Base-by-base conservation (phyloP, 139 green algal species). In the Gonium pectorale region DNA sequence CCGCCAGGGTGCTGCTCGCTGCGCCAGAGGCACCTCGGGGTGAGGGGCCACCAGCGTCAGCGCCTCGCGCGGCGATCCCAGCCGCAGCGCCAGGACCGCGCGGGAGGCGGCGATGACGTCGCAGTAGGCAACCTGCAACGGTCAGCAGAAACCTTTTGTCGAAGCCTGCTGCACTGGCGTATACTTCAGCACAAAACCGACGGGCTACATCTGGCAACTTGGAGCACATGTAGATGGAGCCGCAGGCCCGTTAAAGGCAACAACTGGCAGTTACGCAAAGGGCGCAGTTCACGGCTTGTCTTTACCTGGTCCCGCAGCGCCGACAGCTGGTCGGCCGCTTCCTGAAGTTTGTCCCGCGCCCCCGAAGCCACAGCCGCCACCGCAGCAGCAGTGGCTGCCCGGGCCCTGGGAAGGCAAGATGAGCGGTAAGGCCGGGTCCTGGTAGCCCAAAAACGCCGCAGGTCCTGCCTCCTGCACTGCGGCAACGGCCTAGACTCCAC, bases 81-180 rank as follows among this genome's bases (percentile, higher is more conserved):
- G 82, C 5, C 68, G 77, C 62, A 91, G 70, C 49, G 85, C 67
- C 38, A 77, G 41, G 29, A 67, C 51, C n/a, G 71, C 87, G 2
- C 82, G 77, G 27, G 81, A 33, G 0, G 83, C 71, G 2, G 88
- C 88, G 71, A 91, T 51, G 44, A 83, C 73, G 51, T 91, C 88
- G 70, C 83, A 87, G 79, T 89, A 91, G 51, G 79, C 62, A 33
- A 89, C 83, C 87, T 91, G 86, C 27, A n/a, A n/a, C 17, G 24
- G 59, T 8, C 31, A 67, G 24, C 59, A 67, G 59, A n/a, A n/a
- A n/a, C n/a, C n/a, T n/a, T n/a, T n/a, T n/a, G n/a, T n/a, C n/a
- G n/a, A n/a, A n/a, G n/a, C n/a, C n/a, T n/a, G n/a, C n/a, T n/a
- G n/a, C n/a, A n/a, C n/a, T n/a, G n/a, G n/a, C n/a, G n/a, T n/a